Conservation (phyloP, 2,329 filamentous ascomycete species). For the Clarireedia paspali region DNA sequence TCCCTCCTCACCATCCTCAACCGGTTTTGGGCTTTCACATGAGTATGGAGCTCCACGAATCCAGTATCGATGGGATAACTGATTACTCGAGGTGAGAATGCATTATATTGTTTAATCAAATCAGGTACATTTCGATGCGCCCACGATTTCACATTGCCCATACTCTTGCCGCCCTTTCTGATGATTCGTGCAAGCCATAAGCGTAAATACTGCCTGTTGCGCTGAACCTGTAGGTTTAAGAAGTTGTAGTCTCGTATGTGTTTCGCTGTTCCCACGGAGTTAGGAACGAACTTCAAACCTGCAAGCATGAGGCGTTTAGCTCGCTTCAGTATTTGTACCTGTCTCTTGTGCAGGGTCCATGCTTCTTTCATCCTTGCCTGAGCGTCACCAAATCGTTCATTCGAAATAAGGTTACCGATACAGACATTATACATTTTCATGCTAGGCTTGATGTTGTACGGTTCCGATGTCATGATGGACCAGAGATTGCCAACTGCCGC, state of each 20-base stretch:
- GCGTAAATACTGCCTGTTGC: constrained; percentile 2
- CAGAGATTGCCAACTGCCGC: constrained; percentile 21
- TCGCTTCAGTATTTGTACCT: neutral
- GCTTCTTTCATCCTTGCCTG: constrained; percentile 16
- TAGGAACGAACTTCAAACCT: no score
- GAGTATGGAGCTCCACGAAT: neutral
- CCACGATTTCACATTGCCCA: neutral
- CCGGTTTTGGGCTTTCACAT: neutral
- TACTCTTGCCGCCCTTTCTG: neutral
- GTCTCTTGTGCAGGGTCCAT: neutral
- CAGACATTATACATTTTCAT: constrained; percentile 22
- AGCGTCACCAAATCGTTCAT: constrained; percentile 13
- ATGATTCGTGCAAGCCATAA: constrained; percentile 1
- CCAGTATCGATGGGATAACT: constrained; percentile 2
- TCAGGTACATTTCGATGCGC: neutral
- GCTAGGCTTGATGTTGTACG: constrained; percentile 25
- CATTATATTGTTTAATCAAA: neutral
- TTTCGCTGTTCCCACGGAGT: constrained; percentile 10
- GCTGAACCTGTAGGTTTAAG: neutral
- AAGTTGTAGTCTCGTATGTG: constrained; percentile 1
- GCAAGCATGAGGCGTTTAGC: neutral
- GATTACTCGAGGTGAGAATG: neutral
- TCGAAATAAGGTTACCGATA: constrained; percentile 16
- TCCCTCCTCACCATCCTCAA: constrained; percentile 1
- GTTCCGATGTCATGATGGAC: constrained; percentile 23